Percentiles rank a stretch among this genome's conserved stretches.
These are phyloP conservation scores for Massariosphaeria phaeospora DNA, from an alignment of 495 filamentous ascomycete species.

Conservation along the genomic window DNA sequence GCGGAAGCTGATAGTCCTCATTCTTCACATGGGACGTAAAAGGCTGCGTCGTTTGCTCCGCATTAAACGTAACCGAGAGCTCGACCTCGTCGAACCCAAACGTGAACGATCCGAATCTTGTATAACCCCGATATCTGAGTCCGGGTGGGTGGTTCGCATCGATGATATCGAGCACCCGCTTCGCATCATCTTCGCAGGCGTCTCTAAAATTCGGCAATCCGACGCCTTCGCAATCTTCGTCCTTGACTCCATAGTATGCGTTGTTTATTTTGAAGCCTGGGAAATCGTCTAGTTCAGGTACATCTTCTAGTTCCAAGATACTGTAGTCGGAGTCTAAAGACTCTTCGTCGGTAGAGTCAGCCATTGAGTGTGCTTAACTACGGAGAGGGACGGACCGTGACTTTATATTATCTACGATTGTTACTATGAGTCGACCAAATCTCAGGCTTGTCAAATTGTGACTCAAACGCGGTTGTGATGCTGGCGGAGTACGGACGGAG, in stretches of 20 bases:
- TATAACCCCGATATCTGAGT: conserved; percentile 1
- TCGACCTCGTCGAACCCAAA: conserved; percentile 17
- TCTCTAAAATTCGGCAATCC: background rate
- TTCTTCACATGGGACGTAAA: conserved; percentile 3
- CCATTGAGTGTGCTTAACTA: too few species aligned
- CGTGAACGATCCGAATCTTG: background rate
- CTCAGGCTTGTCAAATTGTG: too few species aligned
- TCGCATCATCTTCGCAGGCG: background rate
- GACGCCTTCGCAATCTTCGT: background rate
- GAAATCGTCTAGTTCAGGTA: too few species aligned
- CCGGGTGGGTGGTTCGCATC: background rate
- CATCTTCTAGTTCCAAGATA: too few species aligned
- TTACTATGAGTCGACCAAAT: too few species aligned
- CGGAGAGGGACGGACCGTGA: too few species aligned
- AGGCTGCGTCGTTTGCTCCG: background rate
- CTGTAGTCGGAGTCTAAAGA: too few species aligned
- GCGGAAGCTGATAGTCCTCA: background rate
- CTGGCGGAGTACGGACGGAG: too few species aligned
- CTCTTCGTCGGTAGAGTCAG: too few species aligned
- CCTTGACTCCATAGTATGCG: background rate
- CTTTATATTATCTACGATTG: too few species aligned
- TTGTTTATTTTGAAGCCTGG: too few species aligned
- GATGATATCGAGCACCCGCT: background rate
- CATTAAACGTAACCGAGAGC: background rate
- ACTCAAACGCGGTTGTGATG: too few species aligned